Base-by-base conservation (phyloP, 1,139 yeast genomes). In the Geotrichum bryndzae region DNA sequence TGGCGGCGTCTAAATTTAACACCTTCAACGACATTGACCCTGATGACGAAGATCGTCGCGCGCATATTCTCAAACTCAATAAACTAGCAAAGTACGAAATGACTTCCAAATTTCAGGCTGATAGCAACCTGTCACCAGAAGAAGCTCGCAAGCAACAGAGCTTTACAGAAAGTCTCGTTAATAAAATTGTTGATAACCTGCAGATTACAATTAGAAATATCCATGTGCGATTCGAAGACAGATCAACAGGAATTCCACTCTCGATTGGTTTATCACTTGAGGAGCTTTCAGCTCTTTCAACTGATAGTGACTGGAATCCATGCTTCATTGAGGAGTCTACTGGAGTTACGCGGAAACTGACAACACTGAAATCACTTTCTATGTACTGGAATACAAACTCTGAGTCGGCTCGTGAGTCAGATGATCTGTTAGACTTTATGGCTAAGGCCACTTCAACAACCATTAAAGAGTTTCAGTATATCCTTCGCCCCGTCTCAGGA, bases 171-270 rank as follows among this genome's bases (percentile, higher is more conserved):
- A 86, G 92, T 52, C 79, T 95, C 66, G 81, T 91, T 3, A 89
- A 97, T 1, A 94, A 94, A 72, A 87, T 94, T 66, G 87, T 94
- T 51, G 98, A 94, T 73, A 94, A 94, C 69, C 77, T 95, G 61
- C 99, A 94, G 73, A 82, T 94, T 18, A 89, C 96, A 0, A 90
- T 94, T 65, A 88, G 87, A 69, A 90, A 90, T 70, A 94, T 94
- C 64, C 99, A 94, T 73, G 75, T 94, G n/a, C 81, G 99, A 63
- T 94, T 91, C 70, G 82, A 80, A 59, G 66, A 66, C 6, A 68
- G 70, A 54, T 23, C 52, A 25, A 79, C 83, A 13, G 74, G 76
- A 50, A 78, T 74, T 60, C 96, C 97, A 1, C 89, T 89, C 68
- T 81, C 97, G 0, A 76, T 91, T 41, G 99, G 99, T 3, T 68